Base-by-base conservation (phyloP, 805 yeast genomes). In the Candida ascalaphidarum region DNA sequence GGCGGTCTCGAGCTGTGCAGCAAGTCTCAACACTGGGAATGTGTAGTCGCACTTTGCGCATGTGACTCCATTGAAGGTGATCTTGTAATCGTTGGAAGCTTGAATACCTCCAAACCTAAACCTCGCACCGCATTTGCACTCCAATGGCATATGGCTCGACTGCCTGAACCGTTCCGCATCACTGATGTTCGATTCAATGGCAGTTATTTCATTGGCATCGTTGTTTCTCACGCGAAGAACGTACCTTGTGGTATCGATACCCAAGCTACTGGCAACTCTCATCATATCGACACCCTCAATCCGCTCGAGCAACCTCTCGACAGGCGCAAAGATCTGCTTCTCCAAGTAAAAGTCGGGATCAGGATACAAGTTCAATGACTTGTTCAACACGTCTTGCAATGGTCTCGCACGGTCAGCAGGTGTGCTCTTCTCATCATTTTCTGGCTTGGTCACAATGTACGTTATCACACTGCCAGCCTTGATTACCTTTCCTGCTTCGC, bases 401-500 rank as follows among this genome's bases (percentile, higher is more conserved):
- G 96, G 75, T 34, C 83, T 71, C 0, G 98, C 95, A 32, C 96
- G 68, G 34, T 81, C 89, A 1, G 94, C 89, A 7, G 73, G 71
- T 1, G 71, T 34, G 3, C 47, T 28, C 11, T 22, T 22, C 17
- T 55, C 58, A n/a, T 59, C 65, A 4, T 59, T 68, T 18, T 38
- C 40, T 2, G 55, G 47, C 1, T 56, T 53, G 1, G 94, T 74
- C 20, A 92, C 77, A 24, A 92, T 81, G 58, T 69, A 92, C 0
- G 96, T 81, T 21, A 92, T 79, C 26, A 92, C 96, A 41, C 80
- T 81, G 13, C 95, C 95, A 0, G 94, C 94, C 38, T 77, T 78
- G 28, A 92, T 72, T 21, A 81, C 78, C 44, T 86, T 88, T 20
- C 97, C 96, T 35, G 76, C 78, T n/a, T 69, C 71, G 39, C 82